A percentile compares a stretch with the other conserved stretches of the same genome.
phyloP scores from a whole-genome alignment of 1,284 basidiomycete genomes.

The Apiotrichum brassicae region DNA sequence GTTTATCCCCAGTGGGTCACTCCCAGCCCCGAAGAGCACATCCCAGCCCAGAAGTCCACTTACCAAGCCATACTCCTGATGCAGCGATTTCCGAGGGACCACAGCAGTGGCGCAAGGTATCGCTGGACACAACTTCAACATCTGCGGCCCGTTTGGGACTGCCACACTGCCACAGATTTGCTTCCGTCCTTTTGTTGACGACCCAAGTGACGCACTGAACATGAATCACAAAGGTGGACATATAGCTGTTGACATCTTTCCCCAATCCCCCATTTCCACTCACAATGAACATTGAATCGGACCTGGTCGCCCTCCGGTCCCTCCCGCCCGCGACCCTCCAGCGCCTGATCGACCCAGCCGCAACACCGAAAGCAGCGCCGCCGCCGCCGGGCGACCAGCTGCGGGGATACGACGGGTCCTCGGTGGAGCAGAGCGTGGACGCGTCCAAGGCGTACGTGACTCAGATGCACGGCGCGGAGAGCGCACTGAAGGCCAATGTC shows the following conservation, averaged over 20 bases:
- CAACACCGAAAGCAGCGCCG: not conserved
- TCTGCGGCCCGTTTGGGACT: too few species aligned
- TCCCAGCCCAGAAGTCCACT: too few species aligned
- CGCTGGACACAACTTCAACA: too few species aligned
- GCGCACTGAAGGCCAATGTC: not conserved
- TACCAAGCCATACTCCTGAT: too few species aligned
- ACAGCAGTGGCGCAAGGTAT: too few species aligned
- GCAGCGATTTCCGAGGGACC: too few species aligned
- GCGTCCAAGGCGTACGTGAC: conserved; percentile 8
- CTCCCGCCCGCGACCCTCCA: conserved; percentile 6
- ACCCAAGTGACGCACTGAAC: too few species aligned
- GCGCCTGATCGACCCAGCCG: conserved; percentile 11
- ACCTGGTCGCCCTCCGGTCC: conserved; percentile 7
- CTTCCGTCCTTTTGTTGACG: not conserved
- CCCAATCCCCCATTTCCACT: too few species aligned
- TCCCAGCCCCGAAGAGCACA: too few species aligned
- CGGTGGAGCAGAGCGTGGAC: not conserved
- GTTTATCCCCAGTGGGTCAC: too few species aligned
- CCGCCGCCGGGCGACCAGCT: not conserved
- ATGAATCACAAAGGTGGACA: too few species aligned
- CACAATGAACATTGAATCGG: not conserved
- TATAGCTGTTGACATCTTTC: too few species aligned
- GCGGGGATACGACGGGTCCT: not conserved
- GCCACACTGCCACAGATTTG: not conserved
- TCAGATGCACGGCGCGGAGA: conserved; percentile 12